phyloP scores from a whole-genome alignment of 805 yeast genomes.

The Brettanomyces nanus region DNA sequence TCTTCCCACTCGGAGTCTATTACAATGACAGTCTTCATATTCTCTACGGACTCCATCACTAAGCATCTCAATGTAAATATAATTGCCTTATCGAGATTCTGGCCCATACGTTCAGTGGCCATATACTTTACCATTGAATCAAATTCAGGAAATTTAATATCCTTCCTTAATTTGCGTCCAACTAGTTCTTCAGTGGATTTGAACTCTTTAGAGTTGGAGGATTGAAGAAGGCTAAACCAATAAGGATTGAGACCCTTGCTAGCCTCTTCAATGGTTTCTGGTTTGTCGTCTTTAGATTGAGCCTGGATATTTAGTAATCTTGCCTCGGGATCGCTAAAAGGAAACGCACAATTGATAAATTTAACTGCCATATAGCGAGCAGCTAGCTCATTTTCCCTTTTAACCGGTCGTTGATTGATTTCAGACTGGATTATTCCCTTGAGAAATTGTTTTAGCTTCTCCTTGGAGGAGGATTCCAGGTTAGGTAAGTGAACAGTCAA shows the following conservation, averaged over 20 bases:
- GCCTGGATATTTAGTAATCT: slow-evolving; percentile 59
- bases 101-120: slow-evolving; percentile 12
- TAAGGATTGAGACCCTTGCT: slow-evolving; percentile 73
- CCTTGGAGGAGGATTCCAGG: slow-evolving; percentile 32
- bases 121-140: slow-evolving; percentile 28
- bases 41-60: slow-evolving; percentile 56
- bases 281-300: slow-evolving; percentile 43
- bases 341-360: slow-evolving; percentile 53
- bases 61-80: slow-evolving; percentile 49
- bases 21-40: slow-evolving; percentile 45
- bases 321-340: slow-evolving; percentile 61
- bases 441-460: slow-evolving; percentile 32
- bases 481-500: slow-evolving; percentile 40
- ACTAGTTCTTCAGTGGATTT: slow-evolving; percentile 27
- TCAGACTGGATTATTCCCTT: slow-evolving; percentile 12
- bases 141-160: slow-evolving; percentile 48
- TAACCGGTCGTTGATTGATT: slow-evolving; percentile 11
- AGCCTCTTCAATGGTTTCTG: slow-evolving; percentile 78
- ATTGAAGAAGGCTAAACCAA: slow-evolving; percentile 53
- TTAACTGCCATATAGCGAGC: slow-evolving; percentile 60
- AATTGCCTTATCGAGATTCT: slow-evolving; percentile 31
- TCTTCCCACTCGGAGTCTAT: slow-evolving; percentile 69
- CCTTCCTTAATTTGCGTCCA: slow-evolving; percentile 7
- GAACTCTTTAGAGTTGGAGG: slow-evolving; percentile 36
- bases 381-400: slow-evolving; percentile 16